A percentile compares a stretch with the other conserved stretches of the same genome.
Conservation (phyloP, 2,329 filamentous ascomycete species). For the Penicillium corylophilum region DNA sequence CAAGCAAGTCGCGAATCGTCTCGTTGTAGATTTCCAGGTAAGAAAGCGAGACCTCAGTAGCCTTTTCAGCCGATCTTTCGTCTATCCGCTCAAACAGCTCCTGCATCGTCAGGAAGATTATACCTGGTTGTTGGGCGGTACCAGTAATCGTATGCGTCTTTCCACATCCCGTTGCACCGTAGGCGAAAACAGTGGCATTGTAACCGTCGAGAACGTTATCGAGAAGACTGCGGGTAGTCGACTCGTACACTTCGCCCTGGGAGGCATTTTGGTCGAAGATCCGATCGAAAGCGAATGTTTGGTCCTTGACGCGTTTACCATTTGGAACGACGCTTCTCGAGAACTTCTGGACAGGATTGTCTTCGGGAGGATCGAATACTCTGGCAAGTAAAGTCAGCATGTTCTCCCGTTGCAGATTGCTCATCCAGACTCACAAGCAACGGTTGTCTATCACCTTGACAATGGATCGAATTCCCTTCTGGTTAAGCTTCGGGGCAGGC, state of each 20-base stretch:
- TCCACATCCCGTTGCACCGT: conserved; percentile 94
- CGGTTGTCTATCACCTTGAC: conserved; percentile 96
- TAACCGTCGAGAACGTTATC: conserved; percentile 96
- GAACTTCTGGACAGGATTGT: conserved; percentile 87
- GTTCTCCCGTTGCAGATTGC: conserved; percentile 9
- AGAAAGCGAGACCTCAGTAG: conserved; percentile 85
- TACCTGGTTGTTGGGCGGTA: conserved; percentile 86
- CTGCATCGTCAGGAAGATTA: conserved; percentile 99
- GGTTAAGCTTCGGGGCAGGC: conserved; percentile 78
- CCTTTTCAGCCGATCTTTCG: conserved; percentile 82
- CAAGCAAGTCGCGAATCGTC: conserved; percentile 90
- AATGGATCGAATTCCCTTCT: conserved; percentile 83
- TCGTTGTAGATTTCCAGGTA: conserved; percentile 99
- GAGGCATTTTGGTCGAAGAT: conserved; percentile 95
- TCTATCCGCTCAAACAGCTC: conserved; percentile 94
- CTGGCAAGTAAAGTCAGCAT: conserved; percentile 48
- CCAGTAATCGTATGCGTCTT: conserved; percentile 98
- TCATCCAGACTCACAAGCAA: conserved; percentile 70
- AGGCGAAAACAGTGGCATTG: conserved; percentile 98
- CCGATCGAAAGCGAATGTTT: conserved; percentile 93
- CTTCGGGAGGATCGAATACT: conserved; percentile 95
- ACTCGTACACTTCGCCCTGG: conserved; percentile 92
- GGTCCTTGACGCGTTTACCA: conserved; percentile 93
- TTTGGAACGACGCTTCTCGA: conserved; percentile 75
- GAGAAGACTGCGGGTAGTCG: conserved; percentile 83